Base-by-base conservation (phyloP, 2,329 filamentous ascomycete species). In the Fusarium sp. region DNA sequence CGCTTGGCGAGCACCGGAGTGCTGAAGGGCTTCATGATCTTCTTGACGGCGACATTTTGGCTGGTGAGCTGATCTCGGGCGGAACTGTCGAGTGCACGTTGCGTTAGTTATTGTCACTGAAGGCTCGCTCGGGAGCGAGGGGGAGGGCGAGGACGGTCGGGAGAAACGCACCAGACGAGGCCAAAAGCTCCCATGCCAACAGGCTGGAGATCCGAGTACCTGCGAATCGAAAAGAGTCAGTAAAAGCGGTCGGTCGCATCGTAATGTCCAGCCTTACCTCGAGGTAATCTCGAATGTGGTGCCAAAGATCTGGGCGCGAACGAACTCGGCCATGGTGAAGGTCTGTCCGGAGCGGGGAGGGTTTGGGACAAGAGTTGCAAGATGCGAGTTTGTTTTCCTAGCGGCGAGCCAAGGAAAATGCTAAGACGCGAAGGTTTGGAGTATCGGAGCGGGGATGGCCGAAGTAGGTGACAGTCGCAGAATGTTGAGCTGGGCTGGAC, bases 1-100 rank as follows among this genome's bases (percentile, higher is more conserved):
- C 97, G 91, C 88, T 99, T 99, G 68, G 97, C 97, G 57, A 99
- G 89, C 68, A 99, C 97, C 1, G 97, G 95, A n/a, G 97, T 99
- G 89, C 95, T 98, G 86, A 99, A 99, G 11, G 97, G 97, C 88
- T 98, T 99, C 96, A 99, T 98, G 82, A 99, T 99, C 91, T 99
- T 99, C 91, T 99, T 99, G 83, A 99, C 95, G 69, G 97, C 97
- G 72, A 99, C 97, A 85, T 95, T 95, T 85, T 98, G 95, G 83
- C 91, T 94, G 70, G 97, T 98, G 85, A 99, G 95, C 87, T 98
- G 95, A 84, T 99, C 97, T 86, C 95, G 96, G 68, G 97, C 97
- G 75, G 97, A 98, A 86, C 96, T 98, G 76, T 73, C 57, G 39
- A 58, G 45, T 50, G 54, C 54, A 34, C 52, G 32, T 37, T 48